Evolutionary conservation across 768 basidiomycete species (phyloP), one percentile per base, ranked within the genome.

Genomic region (Russula ochroleuca): DNA sequence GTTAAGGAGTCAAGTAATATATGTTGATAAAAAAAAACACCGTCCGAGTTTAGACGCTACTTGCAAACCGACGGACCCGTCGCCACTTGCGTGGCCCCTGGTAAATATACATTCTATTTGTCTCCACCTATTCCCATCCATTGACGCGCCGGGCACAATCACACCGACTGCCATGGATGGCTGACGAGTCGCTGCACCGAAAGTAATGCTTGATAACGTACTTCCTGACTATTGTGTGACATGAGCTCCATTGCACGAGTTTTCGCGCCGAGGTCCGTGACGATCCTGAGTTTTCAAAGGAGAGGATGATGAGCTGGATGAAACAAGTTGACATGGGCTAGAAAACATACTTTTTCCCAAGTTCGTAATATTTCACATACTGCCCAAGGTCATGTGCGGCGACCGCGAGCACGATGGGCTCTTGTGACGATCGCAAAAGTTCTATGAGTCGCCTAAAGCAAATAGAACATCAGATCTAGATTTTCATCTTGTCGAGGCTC

Each of bases 311-410:
- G 21, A 47, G 33, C 14, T 54, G 37, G 37, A 25, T 21, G 15
- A 33, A 23, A 61, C 52, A 31, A 19, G 48, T 11, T 15, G 38
- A 13, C 33, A 11, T 17, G 43, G 35, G 13, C 2, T 28, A 17
- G 35, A 54, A 37, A 2, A 72, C 88, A 66, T 68, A 97, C 96
- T 87, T 93, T 79, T 96, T 96, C 25, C 94, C 95, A 56, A 86
- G 82, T 62, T 98, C 94, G 66, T 85, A 90, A 73, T 92, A 87
- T 72, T 90, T 94, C 64, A 98, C 88, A 72, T 94, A 98, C 72
- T 95, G 91, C 4, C 94, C 96, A 19, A 98, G 74, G 74, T 99
- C 97, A 71, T 94, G 92, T 3, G 87, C 86, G 1, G 95, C 94
- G 21, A 99, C 94, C 5, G 94, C 93, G 7, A 98, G 84, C 0